Evolutionary conservation across 805 yeast genomes (phyloP).

Genomic region (Saccharomycopsis lassenensis): DNA sequence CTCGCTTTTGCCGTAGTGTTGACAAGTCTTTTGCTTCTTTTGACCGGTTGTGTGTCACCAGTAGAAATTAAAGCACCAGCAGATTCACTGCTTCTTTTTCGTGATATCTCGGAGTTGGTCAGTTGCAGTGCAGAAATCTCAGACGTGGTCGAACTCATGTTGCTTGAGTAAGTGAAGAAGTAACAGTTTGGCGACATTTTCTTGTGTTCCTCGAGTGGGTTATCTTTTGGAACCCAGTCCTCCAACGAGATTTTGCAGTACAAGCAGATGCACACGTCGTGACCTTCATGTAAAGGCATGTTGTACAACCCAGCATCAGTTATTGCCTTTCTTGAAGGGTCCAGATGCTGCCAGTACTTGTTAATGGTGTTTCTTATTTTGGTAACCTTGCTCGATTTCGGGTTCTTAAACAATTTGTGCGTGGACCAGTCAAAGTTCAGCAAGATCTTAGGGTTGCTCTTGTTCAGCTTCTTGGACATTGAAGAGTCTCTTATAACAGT

Average conservation of each 20-base stretch:
- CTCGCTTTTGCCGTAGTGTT: background rate
- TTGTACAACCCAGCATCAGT: conserved; percentile 58
- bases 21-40: background rate
- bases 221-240: conserved; percentile 64
- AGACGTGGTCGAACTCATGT: background rate
- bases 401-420: conserved; percentile 25
- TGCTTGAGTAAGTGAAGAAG: conserved; percentile 23
- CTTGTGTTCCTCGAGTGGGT: conserved; percentile 50
- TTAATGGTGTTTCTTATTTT: conserved; percentile 30
- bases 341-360: conserved; percentile 36
- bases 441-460: background rate
- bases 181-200: conserved; percentile 32
- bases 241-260: conserved; percentile 54
- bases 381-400: conserved; percentile 24
- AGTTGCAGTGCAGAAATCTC: too few species aligned
- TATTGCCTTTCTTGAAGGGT: conserved; percentile 31
- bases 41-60: too few species aligned
- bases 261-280: conserved; percentile 50
- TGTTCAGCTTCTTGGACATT: background rate
- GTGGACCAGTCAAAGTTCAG: conserved; percentile 19
- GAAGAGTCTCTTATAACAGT: conserved; percentile 2
- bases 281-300: conserved; percentile 35
- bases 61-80: conserved; percentile 9
- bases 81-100: too few species aligned
- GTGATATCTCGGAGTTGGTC: too few species aligned